Evolutionary conservation across 116 monocot species (phyloP).

Genomic region (Iris pallida): DNA sequence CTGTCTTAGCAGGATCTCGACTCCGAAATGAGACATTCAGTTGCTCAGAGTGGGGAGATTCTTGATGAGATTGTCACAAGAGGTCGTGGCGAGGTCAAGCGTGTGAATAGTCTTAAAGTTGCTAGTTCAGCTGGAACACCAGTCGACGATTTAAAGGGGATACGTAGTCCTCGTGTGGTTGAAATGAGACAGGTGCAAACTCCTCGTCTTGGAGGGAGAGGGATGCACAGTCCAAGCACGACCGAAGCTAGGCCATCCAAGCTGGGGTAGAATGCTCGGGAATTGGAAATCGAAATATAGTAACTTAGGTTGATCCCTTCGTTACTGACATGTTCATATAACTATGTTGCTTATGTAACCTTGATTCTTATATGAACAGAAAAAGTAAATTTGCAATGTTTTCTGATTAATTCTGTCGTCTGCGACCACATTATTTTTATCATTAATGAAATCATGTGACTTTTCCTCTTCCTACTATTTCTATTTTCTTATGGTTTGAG

Average conservation of each 20-base stretch:
- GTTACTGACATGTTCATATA: too few relatives aligned
- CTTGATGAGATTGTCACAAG: conserved; percentile 57
- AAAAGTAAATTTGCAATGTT: too few relatives aligned
- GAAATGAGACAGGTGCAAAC: conserved; percentile 38
- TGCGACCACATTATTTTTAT: too few relatives aligned
- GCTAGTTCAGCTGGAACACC: conserved; percentile 43
- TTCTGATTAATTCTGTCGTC: too few relatives aligned
- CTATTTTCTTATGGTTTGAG: too few relatives aligned
- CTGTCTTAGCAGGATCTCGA: conserved; percentile 31
- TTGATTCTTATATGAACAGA: too few relatives aligned
- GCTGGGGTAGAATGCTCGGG: conserved; percentile 20
- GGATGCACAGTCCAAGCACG: conserved; percentile 23
- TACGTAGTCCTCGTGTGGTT: conserved; percentile 42
- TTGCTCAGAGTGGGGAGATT: conserved; percentile 31
- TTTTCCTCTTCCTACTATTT: too few relatives aligned
- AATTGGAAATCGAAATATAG: conserved; percentile 11
- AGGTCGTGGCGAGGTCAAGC: conserved; percentile 58
- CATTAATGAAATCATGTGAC: too few relatives aligned
- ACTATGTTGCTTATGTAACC: too few relatives aligned
- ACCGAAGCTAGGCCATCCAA: conserved; percentile 36
- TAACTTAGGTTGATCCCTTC: background rate
- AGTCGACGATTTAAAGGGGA: conserved; percentile 23
- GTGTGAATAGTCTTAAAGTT: conserved; percentile 41
- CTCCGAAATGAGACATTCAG: conserved; percentile 7
- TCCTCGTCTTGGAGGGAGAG: conserved; percentile 16